A percentile compares a stretch with the other conserved stretches of the same genome.
Evolutionary conservation across 176 grass and related monocot species (phyloP).

Genomic region (Alopecurus myosuroides): DNA sequence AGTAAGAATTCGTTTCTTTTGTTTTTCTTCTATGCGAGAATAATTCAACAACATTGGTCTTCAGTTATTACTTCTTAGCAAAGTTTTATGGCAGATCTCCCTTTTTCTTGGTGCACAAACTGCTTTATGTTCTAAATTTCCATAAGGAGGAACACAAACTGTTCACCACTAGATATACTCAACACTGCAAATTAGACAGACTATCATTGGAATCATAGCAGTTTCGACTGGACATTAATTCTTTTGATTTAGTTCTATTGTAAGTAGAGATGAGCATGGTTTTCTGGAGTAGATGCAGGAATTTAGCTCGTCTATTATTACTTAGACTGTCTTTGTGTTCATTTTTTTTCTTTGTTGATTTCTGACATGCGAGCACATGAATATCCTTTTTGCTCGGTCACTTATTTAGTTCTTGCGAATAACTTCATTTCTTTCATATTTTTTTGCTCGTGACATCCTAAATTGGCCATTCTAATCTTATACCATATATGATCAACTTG

Average conservation of each 20-base stretch:
- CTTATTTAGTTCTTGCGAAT: not conserved
- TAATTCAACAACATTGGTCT: not conserved
- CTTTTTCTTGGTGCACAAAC: not conserved
- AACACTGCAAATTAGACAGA: not conserved
- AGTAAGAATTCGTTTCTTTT: not conserved
- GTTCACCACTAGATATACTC: not conserved
- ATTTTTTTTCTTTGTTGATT: not conserved
- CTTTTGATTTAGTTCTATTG: slow-evolving; percentile 18
- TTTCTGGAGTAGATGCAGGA: not conserved
- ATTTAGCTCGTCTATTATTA: not conserved
- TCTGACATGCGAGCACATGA: not conserved
- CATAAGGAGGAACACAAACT: not conserved
- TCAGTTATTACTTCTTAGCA: not conserved
- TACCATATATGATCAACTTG: slow-evolving; percentile 28
- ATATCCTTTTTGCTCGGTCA: not conserved
- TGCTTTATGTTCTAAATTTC: not conserved
- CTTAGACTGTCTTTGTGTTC: not conserved
- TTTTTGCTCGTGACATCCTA: not conserved
- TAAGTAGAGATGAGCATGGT: not conserved
- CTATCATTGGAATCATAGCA: not conserved
- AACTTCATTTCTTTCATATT: not conserved
- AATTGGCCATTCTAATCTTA: slow-evolving; percentile 1
- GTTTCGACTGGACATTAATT: not conserved
- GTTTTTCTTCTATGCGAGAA: not conserved
- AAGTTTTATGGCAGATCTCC: not conserved